Evolutionary conservation across 176 grass and related monocot species (phyloP).

Genomic region (Carex parvula): DNA sequence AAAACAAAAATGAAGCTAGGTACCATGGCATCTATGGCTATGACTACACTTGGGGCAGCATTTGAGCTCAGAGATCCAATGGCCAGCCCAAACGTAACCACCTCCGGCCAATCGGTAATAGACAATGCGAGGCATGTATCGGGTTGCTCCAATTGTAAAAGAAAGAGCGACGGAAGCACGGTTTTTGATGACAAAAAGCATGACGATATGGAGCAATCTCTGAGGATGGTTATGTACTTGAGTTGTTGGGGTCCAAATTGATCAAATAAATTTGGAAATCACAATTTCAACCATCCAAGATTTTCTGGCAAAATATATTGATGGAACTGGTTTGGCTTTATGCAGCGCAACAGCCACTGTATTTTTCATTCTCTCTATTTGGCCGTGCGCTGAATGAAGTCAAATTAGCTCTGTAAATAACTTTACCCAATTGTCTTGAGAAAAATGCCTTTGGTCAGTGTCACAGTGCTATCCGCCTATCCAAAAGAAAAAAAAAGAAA

Average conservation of each 20-base stretch:
- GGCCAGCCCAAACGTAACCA: constrained; percentile 29
- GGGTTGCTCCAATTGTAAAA: background rate
- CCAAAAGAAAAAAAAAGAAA: background rate
- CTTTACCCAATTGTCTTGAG: background rate
- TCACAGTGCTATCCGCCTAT: background rate
- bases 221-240: constrained; percentile 74
- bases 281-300: background rate
- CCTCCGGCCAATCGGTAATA: background rate
- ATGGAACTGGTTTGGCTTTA: no score
- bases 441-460: background rate
- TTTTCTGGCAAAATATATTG: background rate
- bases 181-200: background rate
- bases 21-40: constrained; percentile 49
- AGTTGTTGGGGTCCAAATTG: constrained; percentile 85
- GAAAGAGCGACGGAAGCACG: background rate
- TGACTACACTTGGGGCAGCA: constrained; percentile 46
- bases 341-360: no score
- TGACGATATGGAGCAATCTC: constrained; percentile 37
- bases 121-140: background rate
- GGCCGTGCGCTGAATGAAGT: no score
- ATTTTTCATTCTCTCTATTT: no score
- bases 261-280: constrained; percentile 2
- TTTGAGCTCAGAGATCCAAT: constrained; percentile 58
- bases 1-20: constrained; percentile 40
- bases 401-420: no score